Evolutionary conservation across 148 eudicot genomes (phyloP).

Genomic region (Fallopia convolvulus): DNA sequence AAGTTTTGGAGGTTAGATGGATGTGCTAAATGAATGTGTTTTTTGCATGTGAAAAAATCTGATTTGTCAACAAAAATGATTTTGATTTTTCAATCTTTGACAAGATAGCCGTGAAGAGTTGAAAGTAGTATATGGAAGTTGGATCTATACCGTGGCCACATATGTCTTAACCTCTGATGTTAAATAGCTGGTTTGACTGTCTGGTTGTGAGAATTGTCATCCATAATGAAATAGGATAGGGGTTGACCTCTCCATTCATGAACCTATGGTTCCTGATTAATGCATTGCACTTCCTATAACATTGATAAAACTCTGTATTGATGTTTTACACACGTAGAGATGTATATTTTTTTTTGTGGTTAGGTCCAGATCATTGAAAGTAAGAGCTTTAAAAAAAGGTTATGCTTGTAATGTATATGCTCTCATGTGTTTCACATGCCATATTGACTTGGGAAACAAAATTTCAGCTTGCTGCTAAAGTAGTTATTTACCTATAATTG

Average conservation of each 20-base stretch:
- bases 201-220: background rate
- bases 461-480: background rate
- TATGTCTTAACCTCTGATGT: background rate
- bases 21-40: background rate
- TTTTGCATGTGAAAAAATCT: background rate
- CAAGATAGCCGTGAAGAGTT: background rate
- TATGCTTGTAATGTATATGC: background rate
- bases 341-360: background rate
- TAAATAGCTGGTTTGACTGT: background rate
- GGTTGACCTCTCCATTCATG: background rate
- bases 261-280: background rate
- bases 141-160: background rate
- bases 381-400: background rate
- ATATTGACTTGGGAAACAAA: background rate
- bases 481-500: constrained; percentile 20
- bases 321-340: background rate
- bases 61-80: background rate
- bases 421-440: background rate
- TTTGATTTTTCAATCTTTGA: background rate
- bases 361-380: background rate
- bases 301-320: background rate
- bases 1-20: constrained; percentile 77
- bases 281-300: background rate
- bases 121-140: background rate
- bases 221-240: background rate